Evolutionary conservation across 768 basidiomycete genomes (phyloP), one percentile per base, ranked within the genome.

Genomic region (Tulasnella sp.): DNA sequence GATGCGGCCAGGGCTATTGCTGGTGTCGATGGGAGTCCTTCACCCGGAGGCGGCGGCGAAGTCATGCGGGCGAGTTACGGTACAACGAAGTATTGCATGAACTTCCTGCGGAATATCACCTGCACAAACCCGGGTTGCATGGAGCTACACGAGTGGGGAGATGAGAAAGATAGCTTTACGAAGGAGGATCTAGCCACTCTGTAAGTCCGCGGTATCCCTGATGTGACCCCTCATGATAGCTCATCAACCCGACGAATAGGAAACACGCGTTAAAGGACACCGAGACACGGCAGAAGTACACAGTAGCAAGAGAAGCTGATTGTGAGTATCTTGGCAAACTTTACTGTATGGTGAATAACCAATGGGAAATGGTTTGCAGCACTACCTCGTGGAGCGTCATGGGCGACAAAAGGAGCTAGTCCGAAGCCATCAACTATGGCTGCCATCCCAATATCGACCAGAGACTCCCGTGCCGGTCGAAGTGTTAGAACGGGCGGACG

Each of bases 101-200:
- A 91, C 3, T 99, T 97, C 82, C 87, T 99, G 78, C 92, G 96
- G 54, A 90, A 93, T 25, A 87, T 88, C 42, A 87, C 87, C 77
- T 99, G 97, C 83, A 88, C 90, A 76, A 94, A 94, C 80, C 91
- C 93, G 80, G 90, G 88, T 79, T 99, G 97, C 83, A 91, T 96
- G 90, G 93, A 93, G 82, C 85, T 96, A 64, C 97, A 99, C 82
- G 97, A 99, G 82, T 97, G 95, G 94, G 97, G 96, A 40, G 97
- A 98, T 78, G 97, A 99, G 83, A 93, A 94, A 75, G 97, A 99
- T 83, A 96, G 94, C 81, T 96, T 97, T 82, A 96, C 96, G 0
- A 96, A 96, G 84, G 96, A 98, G 82, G 97, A 99, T 83, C 85
- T 97, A 76, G 92, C 94, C 34, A 97, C 96, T 0, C 84, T 96